A percentile compares a stretch with the other conserved stretches of the same genome.
These are phyloP conservation scores for Chaetomium olivaceum DNA, from an alignment of 2,329 filamentous ascomycete species.

Conservation along the genomic window DNA sequence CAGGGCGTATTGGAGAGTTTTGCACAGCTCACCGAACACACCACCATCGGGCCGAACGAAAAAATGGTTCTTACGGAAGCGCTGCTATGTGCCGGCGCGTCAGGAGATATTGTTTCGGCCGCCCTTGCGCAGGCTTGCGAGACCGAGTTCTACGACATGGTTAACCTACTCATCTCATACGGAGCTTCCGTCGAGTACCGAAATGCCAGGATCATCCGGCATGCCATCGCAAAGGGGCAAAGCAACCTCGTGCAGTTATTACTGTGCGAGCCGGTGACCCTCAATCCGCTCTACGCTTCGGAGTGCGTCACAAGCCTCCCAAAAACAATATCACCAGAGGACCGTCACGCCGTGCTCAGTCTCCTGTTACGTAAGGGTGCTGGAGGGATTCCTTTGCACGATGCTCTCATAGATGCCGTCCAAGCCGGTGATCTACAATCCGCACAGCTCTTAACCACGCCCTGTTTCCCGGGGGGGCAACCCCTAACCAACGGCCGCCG, in stretches of 20 bases:
- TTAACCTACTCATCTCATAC: conserved; percentile 53
- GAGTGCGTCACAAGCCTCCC: conserved; percentile 53
- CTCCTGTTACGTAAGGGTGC: conserved; percentile 55
- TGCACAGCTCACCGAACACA: conserved; percentile 47
- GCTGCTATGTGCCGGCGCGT: conserved; percentile 59
- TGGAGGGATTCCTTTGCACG: conserved; percentile 47
- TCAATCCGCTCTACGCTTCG: conserved; percentile 50
- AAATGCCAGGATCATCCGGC: conserved; percentile 51
- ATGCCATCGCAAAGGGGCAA: conserved; percentile 50
- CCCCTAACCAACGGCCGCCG: conserved; percentile 34
- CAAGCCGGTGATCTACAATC: conserved; percentile 51
- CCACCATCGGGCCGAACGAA: conserved; percentile 49
- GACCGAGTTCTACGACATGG: conserved; percentile 56
- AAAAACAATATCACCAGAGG: conserved; percentile 48
- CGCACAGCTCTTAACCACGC: conserved; percentile 51
- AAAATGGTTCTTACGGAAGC: conserved; percentile 57
- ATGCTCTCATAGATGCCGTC: conserved; percentile 53
- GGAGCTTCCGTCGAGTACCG: conserved; percentile 58
- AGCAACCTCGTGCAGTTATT: conserved; percentile 50
- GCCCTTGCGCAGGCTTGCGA: conserved; percentile 52
- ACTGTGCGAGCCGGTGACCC: conserved; percentile 45
- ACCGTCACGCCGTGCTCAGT: conserved; percentile 47
- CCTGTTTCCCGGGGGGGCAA: conserved; percentile 46
- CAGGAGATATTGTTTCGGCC: conserved; percentile 51
- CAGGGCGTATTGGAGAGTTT: conserved; percentile 54